Evolutionary conservation across 805 yeast species (phyloP).

Genomic region (Wickerhamomyces kurtzmanii): DNA sequence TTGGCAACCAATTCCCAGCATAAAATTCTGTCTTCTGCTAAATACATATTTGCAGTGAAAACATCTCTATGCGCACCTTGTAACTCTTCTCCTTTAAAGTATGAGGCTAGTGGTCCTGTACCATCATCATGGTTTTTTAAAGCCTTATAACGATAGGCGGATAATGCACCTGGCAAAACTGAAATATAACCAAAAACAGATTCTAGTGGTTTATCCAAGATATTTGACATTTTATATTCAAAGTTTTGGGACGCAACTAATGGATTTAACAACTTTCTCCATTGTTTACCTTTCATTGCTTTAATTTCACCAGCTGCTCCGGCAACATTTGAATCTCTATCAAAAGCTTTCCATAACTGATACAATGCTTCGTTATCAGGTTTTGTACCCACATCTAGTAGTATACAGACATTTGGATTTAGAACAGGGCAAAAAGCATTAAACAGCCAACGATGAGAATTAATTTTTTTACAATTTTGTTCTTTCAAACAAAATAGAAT

Average conservation of each 20-base stretch:
- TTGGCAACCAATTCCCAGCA: constrained; percentile 96
- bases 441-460: constrained; percentile 96
- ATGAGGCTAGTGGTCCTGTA: constrained; percentile 82
- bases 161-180: constrained; percentile 91
- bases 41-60: constrained; percentile 92
- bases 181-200: constrained; percentile 88
- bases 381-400: constrained; percentile 95
- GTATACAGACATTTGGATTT: constrained; percentile 82
- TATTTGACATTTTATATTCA: constrained; percentile 95
- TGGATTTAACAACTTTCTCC: constrained; percentile 77
- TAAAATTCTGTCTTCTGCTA: constrained; percentile 92
- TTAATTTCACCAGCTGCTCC: constrained; percentile 99
- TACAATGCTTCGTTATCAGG: constrained; percentile 86
- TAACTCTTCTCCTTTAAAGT: constrained; percentile 79
- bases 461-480: constrained; percentile 84
- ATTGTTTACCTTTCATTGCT: constrained; percentile 87
- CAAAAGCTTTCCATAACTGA: constrained; percentile 96
- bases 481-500: constrained; percentile 89
- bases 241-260: constrained; percentile 94
- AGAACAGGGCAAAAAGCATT: constrained; percentile 89
- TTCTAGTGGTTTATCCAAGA: constrained; percentile 89
- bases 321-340: constrained; percentile 91
- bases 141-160: constrained; percentile 90
- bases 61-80: constrained; percentile 60
- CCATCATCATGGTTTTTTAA: constrained; percentile 80